Conservation (phyloP, 352 stramenopile species). For the Globisporangium splendens region DNA sequence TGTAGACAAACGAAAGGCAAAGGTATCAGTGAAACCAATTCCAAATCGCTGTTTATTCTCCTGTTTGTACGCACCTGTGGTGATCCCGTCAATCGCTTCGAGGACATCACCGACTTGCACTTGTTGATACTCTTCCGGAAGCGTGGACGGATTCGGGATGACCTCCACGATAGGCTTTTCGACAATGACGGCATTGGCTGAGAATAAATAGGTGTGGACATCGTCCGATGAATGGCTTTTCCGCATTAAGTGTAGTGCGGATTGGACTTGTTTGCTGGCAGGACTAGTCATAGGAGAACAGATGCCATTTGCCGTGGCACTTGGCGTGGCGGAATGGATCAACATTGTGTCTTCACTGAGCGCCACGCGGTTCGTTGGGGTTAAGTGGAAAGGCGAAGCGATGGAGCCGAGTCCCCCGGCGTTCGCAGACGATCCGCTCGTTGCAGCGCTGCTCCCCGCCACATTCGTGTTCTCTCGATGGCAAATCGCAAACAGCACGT, state of each 20-base stretch:
- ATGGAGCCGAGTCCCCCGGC: constrained; percentile 29
- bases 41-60: too few relatives aligned
- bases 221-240: constrained; percentile 66
- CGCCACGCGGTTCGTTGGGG: constrained; percentile 28
- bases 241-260: constrained; percentile 15
- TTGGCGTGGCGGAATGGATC: neutral
- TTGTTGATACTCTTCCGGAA: constrained; percentile 33
- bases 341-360: constrained; percentile 42
- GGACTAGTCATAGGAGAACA: neutral
- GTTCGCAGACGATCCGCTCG: neutral
- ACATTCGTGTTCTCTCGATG: constrained; percentile 43
- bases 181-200: constrained; percentile 12
- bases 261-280: neutral
- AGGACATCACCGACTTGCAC: constrained; percentile 65
- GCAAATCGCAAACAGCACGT: constrained; percentile 50
- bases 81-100: constrained; percentile 68
- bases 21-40: neutral
- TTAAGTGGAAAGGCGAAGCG: constrained; percentile 28
- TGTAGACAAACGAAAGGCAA: neutral
- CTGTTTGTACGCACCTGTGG: constrained; percentile 43
- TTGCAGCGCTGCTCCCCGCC: neutral
- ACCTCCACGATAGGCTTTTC: constrained; percentile 45
- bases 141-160: constrained; percentile 12
- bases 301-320: neutral
- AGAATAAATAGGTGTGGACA: constrained; percentile 27